Percentiles rank a stretch among this genome's conserved stretches.
Conservation (phyloP, 2,329 filamentous ascomycete genomes). For the Penicillium sp. region DNA sequence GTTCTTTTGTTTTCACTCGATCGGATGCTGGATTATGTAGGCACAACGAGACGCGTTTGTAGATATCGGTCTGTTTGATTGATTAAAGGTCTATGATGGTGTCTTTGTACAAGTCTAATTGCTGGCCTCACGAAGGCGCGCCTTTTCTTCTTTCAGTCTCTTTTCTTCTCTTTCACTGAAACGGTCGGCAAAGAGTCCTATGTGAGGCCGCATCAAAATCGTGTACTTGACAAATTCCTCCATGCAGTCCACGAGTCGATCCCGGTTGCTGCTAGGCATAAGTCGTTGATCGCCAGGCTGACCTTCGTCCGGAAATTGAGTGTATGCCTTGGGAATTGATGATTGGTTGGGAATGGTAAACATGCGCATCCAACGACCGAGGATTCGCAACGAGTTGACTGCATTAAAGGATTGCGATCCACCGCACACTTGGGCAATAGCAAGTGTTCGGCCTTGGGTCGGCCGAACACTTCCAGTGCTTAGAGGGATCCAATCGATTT, state of each 20-base stretch:
- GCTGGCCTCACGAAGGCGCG: neutral
- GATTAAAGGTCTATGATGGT: too few species aligned
- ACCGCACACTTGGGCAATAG: slow-evolving; percentile 57
- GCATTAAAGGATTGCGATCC: slow-evolving; percentile 64
- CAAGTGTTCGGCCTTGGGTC: slow-evolving; percentile 60
- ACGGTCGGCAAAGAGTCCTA: slow-evolving; percentile 56
- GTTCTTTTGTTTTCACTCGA: too few species aligned
- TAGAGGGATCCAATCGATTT: slow-evolving; percentile 65
- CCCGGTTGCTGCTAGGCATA: slow-evolving; percentile 51
- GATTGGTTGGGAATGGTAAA: slow-evolving; percentile 62
- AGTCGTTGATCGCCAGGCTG: slow-evolving; percentile 46
- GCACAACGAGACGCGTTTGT: too few species aligned
- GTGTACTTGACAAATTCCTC: slow-evolving; percentile 67
- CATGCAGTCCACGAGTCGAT: slow-evolving; percentile 60
- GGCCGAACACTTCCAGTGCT: slow-evolving; percentile 57
- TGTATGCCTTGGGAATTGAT: slow-evolving; percentile 59
- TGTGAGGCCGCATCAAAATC: slow-evolving; percentile 57
- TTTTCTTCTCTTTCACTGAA: slow-evolving; percentile 52
- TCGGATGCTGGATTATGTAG: too few species aligned
- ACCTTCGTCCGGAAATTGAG: slow-evolving; percentile 52
- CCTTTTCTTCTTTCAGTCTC: slow-evolving; percentile 19
- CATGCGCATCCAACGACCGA: slow-evolving; percentile 67
- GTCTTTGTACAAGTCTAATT: too few species aligned
- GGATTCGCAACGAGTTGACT: slow-evolving; percentile 58
- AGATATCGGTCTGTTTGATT: too few species aligned